A percentile compares a stretch with the other conserved stretches of the same genome.
Conservation (phyloP, 345 rosid species). For the Euclidium syriacum region DNA sequence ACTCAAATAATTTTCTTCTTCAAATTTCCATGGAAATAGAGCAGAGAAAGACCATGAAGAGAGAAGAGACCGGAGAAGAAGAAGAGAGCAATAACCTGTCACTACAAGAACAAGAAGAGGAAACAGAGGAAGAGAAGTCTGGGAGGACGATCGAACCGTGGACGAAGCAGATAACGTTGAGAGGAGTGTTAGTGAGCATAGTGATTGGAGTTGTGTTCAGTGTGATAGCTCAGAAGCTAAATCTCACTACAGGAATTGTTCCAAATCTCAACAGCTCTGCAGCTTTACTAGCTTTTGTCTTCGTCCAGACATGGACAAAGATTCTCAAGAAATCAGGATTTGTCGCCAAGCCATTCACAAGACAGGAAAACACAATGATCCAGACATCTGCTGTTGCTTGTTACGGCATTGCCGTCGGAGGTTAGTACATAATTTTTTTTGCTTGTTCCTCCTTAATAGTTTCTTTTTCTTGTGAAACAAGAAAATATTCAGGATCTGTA, state of each 20-base stretch:
- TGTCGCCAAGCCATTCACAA: conserved; percentile 63
- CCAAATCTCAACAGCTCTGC: conserved; percentile 87
- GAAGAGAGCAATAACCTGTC: not conserved
- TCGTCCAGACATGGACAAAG: conserved; percentile 77
- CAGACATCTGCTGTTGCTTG: conserved; percentile 97
- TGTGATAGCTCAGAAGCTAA: conserved; percentile 82
- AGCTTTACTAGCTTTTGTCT: conserved; percentile 76
- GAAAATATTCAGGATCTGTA: not conserved
- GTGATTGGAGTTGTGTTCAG: conserved; percentile 72
- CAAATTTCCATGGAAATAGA: conserved; percentile 24
- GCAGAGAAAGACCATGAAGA: conserved; percentile 22
- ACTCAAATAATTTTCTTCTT: not conserved
- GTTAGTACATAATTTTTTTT: conserved; percentile 27
- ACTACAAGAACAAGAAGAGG: conserved; percentile 20
- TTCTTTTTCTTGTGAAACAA: conserved; percentile 1
- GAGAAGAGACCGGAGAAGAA: conserved; percentile 10
- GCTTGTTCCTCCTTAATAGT: not conserved
- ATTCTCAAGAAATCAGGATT: conserved; percentile 62
- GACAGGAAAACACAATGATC: conserved; percentile 93
- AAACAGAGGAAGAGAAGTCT: conserved; percentile 24
- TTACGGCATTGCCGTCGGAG: conserved; percentile 88
- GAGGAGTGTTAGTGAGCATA: conserved; percentile 71
- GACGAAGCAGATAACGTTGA: conserved; percentile 64
- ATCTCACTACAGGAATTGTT: conserved; percentile 71
- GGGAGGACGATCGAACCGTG: conserved; percentile 49